Base-by-base conservation (phyloP, 176 grass and related monocot genomes). In the Juncus effusus region DNA sequence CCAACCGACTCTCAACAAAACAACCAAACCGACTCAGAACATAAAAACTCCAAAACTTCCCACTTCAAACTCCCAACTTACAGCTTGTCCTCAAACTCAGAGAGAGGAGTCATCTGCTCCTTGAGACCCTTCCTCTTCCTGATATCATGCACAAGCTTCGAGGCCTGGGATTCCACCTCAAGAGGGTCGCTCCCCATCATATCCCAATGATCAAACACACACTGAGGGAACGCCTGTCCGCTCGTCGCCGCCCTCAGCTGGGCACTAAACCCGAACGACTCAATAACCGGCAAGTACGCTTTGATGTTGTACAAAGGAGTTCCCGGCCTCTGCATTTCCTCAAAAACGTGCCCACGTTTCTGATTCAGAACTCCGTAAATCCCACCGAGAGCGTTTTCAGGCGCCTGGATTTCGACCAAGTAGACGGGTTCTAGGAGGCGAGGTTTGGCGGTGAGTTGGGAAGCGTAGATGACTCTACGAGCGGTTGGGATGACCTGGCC, bases 301-400 rank as follows among this genome's bases (percentile, higher is more conserved):
- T 94, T 94, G 76, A 94, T 88, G 64, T 94, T 88, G 74, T 88
- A 90, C 5, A 94, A 73, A 37, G 89, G 82, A 38, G 89, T 90
- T 53, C 87, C 87, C 3, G 79, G 86, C 68, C 79, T 86, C 67
- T 86, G 82, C 56, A 91, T 74, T 76, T 91, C 88, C 76, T 91
- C 88, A 7, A 91, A 91, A 2, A 91, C 83, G 10, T 87, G 89
- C 3, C 84, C 89, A 62, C 84, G 81, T 78, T 92, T 92, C 66
- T 82, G 78, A 61, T 92, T 92, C 40, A 92, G 70, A 49, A 87
- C 81, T 73, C 88, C 78, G 40, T 92, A 92, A 54, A 92, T 92
- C 16, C 84, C 89, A 50, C 84, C 89, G 16, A 92, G 81, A 13
- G 81, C 88, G 40, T 84, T 63, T 59, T 92, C 88, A 47, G 88